Evolutionary conservation across 116 monocot genomes (phyloP).

Genomic region (Cymodocea nodosa): DNA sequence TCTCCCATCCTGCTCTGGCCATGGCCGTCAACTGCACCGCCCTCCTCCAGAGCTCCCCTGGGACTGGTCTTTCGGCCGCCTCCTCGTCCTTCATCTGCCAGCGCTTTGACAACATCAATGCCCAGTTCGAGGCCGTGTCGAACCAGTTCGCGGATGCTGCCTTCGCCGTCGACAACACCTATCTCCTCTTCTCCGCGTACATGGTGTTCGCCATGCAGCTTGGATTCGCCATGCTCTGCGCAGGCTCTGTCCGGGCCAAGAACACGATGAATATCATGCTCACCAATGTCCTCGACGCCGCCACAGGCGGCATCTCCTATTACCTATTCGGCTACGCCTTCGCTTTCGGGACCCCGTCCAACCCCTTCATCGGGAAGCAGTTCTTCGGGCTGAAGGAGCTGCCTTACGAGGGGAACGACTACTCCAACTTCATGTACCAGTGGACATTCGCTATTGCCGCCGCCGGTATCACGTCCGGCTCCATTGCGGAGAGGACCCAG

Average conservation of each 20-base stretch:
- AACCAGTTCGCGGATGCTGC: constrained; percentile 6
- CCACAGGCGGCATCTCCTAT: constrained; percentile 54
- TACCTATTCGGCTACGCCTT: constrained; percentile 62
- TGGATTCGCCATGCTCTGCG: constrained; percentile 71
- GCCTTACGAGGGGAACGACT: constrained; percentile 23
- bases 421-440: constrained; percentile 49
- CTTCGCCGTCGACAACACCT: constrained; percentile 17
- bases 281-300: constrained; percentile 68
- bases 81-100: constrained; percentile 13
- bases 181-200: constrained; percentile 34
- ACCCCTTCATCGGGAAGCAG: constrained; percentile 61
- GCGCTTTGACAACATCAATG: constrained; percentile 8
- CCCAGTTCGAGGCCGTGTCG: neutral
- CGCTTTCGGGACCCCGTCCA: constrained; percentile 45
- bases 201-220: constrained; percentile 78
- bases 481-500: constrained; percentile 46
- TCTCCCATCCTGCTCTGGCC: no score
- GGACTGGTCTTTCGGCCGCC: constrained; percentile 2
- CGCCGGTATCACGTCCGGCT: constrained; percentile 58
- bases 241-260: constrained; percentile 38
- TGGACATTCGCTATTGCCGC: constrained; percentile 75
- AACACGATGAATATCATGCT: constrained; percentile 88
- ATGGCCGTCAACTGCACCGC: neutral
- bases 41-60: neutral
- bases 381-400: constrained; percentile 56